Conservation (phyloP, 768 basidiomycete genomes). For the Galerina marginata region DNA sequence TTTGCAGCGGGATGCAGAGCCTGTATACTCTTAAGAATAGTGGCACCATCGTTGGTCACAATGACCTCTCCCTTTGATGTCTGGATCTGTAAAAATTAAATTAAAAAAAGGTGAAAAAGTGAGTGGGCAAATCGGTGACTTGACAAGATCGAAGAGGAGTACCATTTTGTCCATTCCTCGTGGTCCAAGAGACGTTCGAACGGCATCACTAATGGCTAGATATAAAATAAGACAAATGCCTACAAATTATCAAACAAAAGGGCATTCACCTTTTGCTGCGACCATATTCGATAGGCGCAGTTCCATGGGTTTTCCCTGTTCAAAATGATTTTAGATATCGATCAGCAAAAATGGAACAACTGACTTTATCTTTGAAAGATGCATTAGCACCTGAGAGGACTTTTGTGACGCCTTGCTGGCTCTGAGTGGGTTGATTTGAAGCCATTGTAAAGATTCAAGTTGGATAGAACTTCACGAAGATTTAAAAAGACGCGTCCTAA, state of each 20-base stretch:
- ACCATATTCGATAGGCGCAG: slow-evolving; percentile 97
- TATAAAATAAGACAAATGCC: slow-evolving; percentile 16
- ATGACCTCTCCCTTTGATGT: slow-evolving; percentile 96
- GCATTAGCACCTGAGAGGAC: slow-evolving; percentile 66
- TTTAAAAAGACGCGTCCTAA: slow-evolving; percentile 33
- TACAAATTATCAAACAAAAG: slow-evolving; percentile 9
- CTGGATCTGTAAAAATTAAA: slow-evolving; percentile 71
- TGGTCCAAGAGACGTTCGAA: slow-evolving; percentile 94
- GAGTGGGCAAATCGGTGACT: not conserved
- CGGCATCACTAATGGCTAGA: slow-evolving; percentile 94
- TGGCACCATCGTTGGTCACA: slow-evolving; percentile 98
- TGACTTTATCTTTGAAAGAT: slow-evolving; percentile 87
- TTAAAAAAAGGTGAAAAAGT: slow-evolving; percentile 10
- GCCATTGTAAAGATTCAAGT: slow-evolving; percentile 34
- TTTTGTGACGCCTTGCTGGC: slow-evolving; percentile 48
- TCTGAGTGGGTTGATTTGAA: slow-evolving; percentile 37
- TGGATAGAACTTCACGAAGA: not conserved
- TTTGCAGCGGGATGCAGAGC: slow-evolving; percentile 98
- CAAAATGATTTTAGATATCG: slow-evolving; percentile 30
- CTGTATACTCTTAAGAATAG: slow-evolving; percentile 93
- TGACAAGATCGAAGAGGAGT: too few relatives aligned
- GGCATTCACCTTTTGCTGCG: slow-evolving; percentile 85
- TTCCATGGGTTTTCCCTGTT: slow-evolving; percentile 96
- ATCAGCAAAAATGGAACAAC: slow-evolving; percentile 10
- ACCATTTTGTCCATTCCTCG: slow-evolving; percentile 99